Conservation (phyloP, 306 rosid species). For the Cicer pinnatifidum region DNA sequence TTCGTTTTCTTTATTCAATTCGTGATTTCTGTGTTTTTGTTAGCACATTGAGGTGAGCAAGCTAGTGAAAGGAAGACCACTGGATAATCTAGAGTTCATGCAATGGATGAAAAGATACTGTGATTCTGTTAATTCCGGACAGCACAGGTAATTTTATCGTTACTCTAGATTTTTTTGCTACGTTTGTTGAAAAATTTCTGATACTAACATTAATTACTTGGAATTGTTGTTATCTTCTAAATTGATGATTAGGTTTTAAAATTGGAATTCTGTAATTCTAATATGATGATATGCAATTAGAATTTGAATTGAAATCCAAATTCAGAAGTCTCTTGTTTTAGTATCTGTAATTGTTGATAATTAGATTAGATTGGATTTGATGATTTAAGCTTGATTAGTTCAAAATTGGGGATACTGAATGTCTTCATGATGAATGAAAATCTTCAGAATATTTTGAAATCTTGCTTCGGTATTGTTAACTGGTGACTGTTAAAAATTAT, state of each 20-base stretch:
- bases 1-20: background rate
- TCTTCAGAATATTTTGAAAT: background rate
- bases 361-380: too few relatives aligned
- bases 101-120: constrained; percentile 98
- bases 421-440: too few relatives aligned
- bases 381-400: background rate
- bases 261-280: constrained; percentile 2
- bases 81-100: constrained; percentile 94
- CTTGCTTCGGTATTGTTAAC: background rate
- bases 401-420: too few relatives aligned
- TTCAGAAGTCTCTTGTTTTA: too few relatives aligned
- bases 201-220: background rate
- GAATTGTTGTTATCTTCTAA: background rate
- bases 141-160: constrained; percentile 48
- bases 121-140: constrained; percentile 75
- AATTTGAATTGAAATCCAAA: background rate
- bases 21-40: background rate
- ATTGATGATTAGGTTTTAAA: background rate
- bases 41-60: constrained; percentile 89
- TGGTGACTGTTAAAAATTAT: too few relatives aligned
- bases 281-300: background rate
- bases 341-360: too few relatives aligned
- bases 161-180: background rate
- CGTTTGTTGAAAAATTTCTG: background rate
- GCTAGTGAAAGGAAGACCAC: constrained; percentile 91